phyloP scores from a whole-genome alignment of 2,329 filamentous ascomycete genomes.

The Neocucurbitaria cava region DNA sequence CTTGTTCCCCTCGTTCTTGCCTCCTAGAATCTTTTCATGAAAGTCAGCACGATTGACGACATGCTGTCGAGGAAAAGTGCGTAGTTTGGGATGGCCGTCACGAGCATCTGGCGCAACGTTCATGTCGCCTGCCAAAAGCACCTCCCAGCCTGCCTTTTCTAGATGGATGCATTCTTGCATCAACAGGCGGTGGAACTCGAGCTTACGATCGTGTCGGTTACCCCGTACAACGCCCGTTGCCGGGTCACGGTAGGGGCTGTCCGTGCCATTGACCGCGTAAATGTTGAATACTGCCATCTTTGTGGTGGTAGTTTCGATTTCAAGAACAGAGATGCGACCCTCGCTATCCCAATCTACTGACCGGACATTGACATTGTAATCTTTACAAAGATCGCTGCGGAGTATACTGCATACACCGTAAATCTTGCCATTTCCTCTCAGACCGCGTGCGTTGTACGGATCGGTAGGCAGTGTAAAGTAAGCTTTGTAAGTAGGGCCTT shows the following conservation, averaged over 20 bases:
- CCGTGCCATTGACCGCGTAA: conserved; percentile 62
- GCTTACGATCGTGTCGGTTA: conserved; percentile 61
- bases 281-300: conserved; percentile 60
- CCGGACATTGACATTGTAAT: conserved; percentile 23
- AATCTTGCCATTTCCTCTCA: conserved; percentile 54
- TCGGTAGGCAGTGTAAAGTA: conserved; percentile 59
- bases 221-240: conserved; percentile 52
- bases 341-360: conserved; percentile 60
- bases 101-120: conserved; percentile 56
- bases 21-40: conserved; percentile 55
- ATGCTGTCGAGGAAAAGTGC: conserved; percentile 56
- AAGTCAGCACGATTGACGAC: conserved; percentile 61
- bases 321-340: conserved; percentile 59
- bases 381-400: conserved; percentile 50
- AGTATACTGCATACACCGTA: conserved; percentile 62
- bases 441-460: conserved; percentile 58
- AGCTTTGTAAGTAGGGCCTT: conserved; percentile 50
- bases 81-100: conserved; percentile 58
- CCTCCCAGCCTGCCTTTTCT: conserved; percentile 50
- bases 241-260: conserved; percentile 54
- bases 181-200: conserved; percentile 56
- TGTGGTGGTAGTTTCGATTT: conserved; percentile 32
- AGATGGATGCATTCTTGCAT: conserved; percentile 54
- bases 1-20: conserved; percentile 7
- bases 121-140: conserved; percentile 61